Base-by-base conservation (phyloP, 2,329 filamentous ascomycete genomes). In the Zymoseptoria crescenta region DNA sequence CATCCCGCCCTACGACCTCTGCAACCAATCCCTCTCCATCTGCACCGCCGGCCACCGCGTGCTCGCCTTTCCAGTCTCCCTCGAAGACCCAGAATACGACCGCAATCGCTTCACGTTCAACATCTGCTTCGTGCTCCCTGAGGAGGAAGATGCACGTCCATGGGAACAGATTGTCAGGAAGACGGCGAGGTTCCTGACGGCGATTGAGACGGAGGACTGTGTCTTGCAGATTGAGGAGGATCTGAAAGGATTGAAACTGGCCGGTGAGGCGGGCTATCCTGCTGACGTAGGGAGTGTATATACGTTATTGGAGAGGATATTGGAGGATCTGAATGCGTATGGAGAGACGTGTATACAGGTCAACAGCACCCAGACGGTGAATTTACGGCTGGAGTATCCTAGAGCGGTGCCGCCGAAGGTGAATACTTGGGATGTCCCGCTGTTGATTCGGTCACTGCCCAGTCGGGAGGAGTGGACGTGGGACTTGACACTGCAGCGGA, bases 71-170 rank as follows among this genome's bases (percentile, higher is more conserved):
- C 94, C 94, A 0, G 87, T 97, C 56, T 93, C 91, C 71, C 90
- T 97, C 70, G 85, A 87, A 55, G 83, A 91, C 65, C 60, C 86
- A 49, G 84, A 91, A 64, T 82, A 86, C 57, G 87, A 87, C 66
- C 96, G 97, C 71, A 85, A 88, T 70, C 87, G 94, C 59, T 97
- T 96, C 79, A 96, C 96, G 71, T 99, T 97, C 83, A 97, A 97
- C 74, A 96, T 97, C 71, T 91, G 91, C 60, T 80, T 97, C 51
- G 87, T 96, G 28, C 80, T 96, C 54, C 83, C 88, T 55, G 82
- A 85, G 58, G 79, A 81, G 13, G 72, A 72, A 3, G 89, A 95
- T 88, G 72, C 83, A 83, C 54, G 87, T 87, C 35, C 96, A 91
- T 73, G 69, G 67, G 61, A 68, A 74, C 87, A 86, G 64, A 89